phyloP scores from a whole-genome alignment of 306 rosid species.

The Malus domestica region ASM211411v1 NC_041801.1:12783001-12783500 shows the following conservation, averaged over 20 bases:
- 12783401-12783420: neutral
- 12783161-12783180: neutral
- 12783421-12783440: neutral
- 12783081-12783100: constrained; percentile 66
- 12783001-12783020: neutral
- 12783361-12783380: neutral
- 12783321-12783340: neutral
- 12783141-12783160: constrained; percentile 66
- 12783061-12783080: constrained; percentile 70
- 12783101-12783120: constrained; percentile 68
- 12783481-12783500: neutral
- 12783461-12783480: neutral
- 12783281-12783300: neutral
- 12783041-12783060: constrained; percentile 66
- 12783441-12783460: neutral
- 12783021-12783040: constrained; percentile 65
- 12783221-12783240: neutral
- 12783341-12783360: neutral
- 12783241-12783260: neutral
- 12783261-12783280: neutral
- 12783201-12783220: neutral
- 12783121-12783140: constrained; percentile 68
- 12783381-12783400: neutral
- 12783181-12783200: neutral
- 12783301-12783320: neutral